Conservation (phyloP, 352 stramenopile species). For the Phytophthora pinifolia region DNA sequence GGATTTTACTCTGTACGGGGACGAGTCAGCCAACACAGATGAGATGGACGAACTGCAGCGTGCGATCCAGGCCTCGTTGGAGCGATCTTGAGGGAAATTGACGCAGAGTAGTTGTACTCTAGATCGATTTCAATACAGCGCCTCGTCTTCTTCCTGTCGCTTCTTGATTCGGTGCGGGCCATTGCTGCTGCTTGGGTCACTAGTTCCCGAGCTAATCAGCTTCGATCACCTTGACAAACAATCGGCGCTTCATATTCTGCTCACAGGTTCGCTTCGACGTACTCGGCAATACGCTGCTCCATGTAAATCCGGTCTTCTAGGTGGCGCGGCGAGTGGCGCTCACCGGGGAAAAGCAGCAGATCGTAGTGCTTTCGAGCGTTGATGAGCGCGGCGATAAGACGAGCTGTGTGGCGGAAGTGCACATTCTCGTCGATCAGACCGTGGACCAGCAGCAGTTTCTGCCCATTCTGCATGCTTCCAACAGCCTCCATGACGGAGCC, state of each 20-base stretch:
- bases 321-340: constrained; percentile 94
- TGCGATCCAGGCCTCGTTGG: constrained; percentile 78
- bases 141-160: too few species aligned
- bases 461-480: constrained; percentile 82
- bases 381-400: constrained; percentile 96
- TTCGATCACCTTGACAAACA: constrained; percentile 6
- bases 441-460: constrained; percentile 95
- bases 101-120: constrained; percentile 14
- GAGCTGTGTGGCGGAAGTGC: constrained; percentile 97
- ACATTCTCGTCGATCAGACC: constrained; percentile 98
- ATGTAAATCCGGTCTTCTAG: constrained; percentile 94
- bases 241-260: constrained; percentile 14
- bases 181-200: too few species aligned
- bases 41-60: constrained; percentile 79
- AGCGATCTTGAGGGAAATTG: constrained; percentile 37
- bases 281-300: constrained; percentile 93
- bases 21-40: constrained; percentile 40
- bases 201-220: constrained; percentile 2
- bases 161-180: neutral
- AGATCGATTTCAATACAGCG: constrained; percentile 26
- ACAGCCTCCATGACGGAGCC: constrained; percentile 93
- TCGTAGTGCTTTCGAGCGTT: constrained; percentile 95
- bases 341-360: constrained; percentile 95
- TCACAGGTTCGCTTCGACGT: constrained; percentile 80
- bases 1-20: constrained; percentile 18